phyloP scores from a whole-genome alignment of 495 filamentous ascomycete species.

The Aspergillus olivimuriae region DNA sequence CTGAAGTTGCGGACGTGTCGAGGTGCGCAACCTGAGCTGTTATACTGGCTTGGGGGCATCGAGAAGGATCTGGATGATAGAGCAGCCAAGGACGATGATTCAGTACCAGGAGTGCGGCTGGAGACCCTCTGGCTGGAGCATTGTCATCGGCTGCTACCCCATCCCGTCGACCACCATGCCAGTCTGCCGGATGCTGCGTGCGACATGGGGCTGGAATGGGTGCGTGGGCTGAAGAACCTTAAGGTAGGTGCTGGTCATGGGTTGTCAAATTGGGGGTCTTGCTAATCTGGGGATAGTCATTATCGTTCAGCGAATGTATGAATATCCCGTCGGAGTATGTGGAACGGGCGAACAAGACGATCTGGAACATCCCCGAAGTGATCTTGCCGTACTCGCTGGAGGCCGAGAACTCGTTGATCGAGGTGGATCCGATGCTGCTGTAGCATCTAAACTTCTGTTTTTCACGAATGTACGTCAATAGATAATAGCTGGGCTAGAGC shows the following conservation, averaged over 20 bases:
- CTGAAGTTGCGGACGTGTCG: conserved; percentile 28
- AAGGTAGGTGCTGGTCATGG: conserved; percentile 10
- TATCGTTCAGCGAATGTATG: conserved; percentile 28
- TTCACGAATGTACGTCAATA: no score
- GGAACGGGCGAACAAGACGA: conserved; percentile 18
- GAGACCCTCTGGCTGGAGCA: conserved; percentile 25
- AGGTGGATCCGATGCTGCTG: conserved; percentile 23
- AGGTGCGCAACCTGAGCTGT: conserved; percentile 24
- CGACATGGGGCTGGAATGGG: conserved; percentile 23
- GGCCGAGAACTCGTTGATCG: conserved; percentile 12
- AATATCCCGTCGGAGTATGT: conserved; percentile 21
- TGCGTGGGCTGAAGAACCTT: conserved; percentile 16
- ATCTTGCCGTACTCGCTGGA: conserved; percentile 18
- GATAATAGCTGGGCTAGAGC: no score
- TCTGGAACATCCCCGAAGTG: conserved; percentile 29
- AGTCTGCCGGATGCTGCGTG: conserved; percentile 5
- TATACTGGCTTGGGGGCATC: conserved; percentile 27
- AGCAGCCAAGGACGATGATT: conserved; percentile 1
- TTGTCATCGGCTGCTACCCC: conserved; percentile 14
- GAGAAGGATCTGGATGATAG: conserved; percentile 12
- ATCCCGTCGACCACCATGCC: conserved; percentile 4
- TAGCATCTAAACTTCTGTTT: conserved; percentile 5
- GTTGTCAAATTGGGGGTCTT: not conserved
- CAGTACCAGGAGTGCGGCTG: conserved; percentile 18
- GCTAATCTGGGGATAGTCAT: conserved; percentile 14